A percentile compares a stretch with the other conserved stretches of the same genome.
Evolutionary conservation across 208 protist genomes (phyloP).

Genomic region (Strigomonas culicis): DNA sequence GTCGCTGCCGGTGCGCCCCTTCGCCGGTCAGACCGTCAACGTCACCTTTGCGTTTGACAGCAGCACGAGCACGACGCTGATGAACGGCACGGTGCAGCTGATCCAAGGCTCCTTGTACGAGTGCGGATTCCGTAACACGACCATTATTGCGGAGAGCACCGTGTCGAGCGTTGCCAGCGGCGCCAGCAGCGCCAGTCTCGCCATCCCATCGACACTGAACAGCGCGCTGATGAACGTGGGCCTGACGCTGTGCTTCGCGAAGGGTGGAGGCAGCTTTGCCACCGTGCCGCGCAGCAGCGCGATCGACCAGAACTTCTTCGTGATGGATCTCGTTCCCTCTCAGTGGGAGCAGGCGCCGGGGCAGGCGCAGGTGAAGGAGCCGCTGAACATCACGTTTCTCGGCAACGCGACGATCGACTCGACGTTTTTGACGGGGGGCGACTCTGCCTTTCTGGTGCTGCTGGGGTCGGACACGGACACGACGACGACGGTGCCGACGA

Average conservation of each 20-base stretch:
- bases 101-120: slow-evolving; percentile 72
- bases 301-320: slow-evolving; percentile 53
- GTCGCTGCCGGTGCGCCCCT: slow-evolving; percentile 29
- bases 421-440: slow-evolving; percentile 38
- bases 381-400: slow-evolving; percentile 61
- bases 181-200: slow-evolving; percentile 14
- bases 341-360: slow-evolving; percentile 43
- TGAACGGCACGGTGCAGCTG: slow-evolving; percentile 38
- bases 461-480: slow-evolving; percentile 12
- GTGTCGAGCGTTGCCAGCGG: slow-evolving; percentile 8
- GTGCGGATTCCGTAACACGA: slow-evolving; percentile 76
- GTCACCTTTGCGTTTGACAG: slow-evolving; percentile 38
- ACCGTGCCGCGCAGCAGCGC: slow-evolving; percentile 40
- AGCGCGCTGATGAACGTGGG: not conserved
- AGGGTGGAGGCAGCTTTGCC: slow-evolving; percentile 54
- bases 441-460: slow-evolving; percentile 69
- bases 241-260: slow-evolving; percentile 76
- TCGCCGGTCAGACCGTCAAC: slow-evolving; percentile 48
- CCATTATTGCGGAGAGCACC: slow-evolving; percentile 31
- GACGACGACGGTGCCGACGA: slow-evolving; percentile 3
- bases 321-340: slow-evolving; percentile 38
- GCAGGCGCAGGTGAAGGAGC: slow-evolving; percentile 45
- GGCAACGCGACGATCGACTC: slow-evolving; percentile 20
- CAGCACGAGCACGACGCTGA: slow-evolving; percentile 14
- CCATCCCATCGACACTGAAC: slow-evolving; percentile 5